Conservation (phyloP, 116 monocot species). For the Phalaenopsis hybrid region DNA sequence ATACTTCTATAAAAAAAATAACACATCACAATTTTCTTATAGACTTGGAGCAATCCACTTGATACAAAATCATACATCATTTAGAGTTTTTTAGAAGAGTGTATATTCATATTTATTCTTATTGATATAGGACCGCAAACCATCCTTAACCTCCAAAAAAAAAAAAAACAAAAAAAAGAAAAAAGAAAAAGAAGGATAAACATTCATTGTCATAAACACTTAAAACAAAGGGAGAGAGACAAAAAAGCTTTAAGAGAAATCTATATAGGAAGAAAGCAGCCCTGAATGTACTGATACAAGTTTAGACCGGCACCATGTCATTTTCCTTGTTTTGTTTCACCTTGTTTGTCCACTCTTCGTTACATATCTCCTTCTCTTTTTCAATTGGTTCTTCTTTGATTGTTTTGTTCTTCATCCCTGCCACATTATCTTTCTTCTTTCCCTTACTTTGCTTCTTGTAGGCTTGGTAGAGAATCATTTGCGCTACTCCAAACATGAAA, state of each 20-base stretch:
- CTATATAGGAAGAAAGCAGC: neutral
- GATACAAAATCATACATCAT: too few species aligned
- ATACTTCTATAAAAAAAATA: too few species aligned
- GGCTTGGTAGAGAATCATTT: slow-evolving; percentile 16
- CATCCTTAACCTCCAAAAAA: too few species aligned
- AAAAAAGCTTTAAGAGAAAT: neutral
- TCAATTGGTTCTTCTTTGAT: neutral
- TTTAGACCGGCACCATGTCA: neutral
- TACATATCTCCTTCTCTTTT: neutral
- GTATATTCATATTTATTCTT: too few species aligned
- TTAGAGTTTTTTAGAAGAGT: too few species aligned
- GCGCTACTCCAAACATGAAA: slow-evolving; percentile 12
- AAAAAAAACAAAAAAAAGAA: too few species aligned
- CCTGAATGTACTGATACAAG: neutral
- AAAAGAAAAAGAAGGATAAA: neutral
- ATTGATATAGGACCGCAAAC: too few species aligned
- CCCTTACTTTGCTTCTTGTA: slow-evolving; percentile 8
- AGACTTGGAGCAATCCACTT: too few species aligned
- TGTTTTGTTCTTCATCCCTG: neutral
- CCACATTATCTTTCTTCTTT: neutral
- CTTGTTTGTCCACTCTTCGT: neutral
- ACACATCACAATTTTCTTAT: too few species aligned
- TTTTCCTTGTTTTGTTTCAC: neutral
- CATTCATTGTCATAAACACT: neutral
- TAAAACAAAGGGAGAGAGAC: neutral